These are phyloP conservation scores for Bondarzewia mesenterica DNA, from an alignment of 1,284 basidiomycete genomes.

Conservation along the genomic window DNA sequence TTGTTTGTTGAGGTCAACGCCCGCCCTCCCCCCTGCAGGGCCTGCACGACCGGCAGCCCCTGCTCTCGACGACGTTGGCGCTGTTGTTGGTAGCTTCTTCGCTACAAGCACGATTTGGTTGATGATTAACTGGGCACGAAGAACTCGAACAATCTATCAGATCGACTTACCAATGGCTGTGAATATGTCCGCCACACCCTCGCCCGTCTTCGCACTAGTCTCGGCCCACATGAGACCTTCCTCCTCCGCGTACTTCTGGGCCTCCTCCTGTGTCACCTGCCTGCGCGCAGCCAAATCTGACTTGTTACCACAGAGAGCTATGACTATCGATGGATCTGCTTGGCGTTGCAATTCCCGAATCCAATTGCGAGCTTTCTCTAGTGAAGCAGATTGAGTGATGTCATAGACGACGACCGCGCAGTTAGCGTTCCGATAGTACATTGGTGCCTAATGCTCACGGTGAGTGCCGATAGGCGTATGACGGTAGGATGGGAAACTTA, in stretches of 20 bases:
- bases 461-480: conserved; percentile 5
- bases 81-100: conserved; percentile 75
- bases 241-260: conserved; percentile 90
- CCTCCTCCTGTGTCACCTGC: conserved; percentile 78
- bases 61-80: conserved; percentile 52
- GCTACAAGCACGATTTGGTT: conserved; percentile 32
- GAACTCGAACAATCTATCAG: conserved; percentile 3
- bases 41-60: conserved; percentile 36
- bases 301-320: conserved; percentile 96
- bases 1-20: conserved; percentile 72
- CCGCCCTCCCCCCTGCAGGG: conserved; percentile 40
- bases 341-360: conserved; percentile 95
- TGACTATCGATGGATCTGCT: conserved; percentile 94
- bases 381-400: conserved; percentile 78
- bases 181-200: conserved; percentile 87
- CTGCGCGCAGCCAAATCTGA: conserved; percentile 77
- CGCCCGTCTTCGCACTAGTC: conserved; percentile 91
- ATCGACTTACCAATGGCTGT: conserved; percentile 67
- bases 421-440: conserved; percentile 89
- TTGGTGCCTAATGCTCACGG: conserved; percentile 58
- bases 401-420: conserved; percentile 85
- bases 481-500: conserved; percentile 28
- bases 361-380: conserved; percentile 96
- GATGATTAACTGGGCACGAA: background rate
- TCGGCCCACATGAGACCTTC: conserved; percentile 95